Percentiles rank a stretch among this genome's conserved stretches.
Evolutionary conservation across 108 stramenopile genomes (phyloP).

Genomic region (Discostella pseudostelligera): DNA sequence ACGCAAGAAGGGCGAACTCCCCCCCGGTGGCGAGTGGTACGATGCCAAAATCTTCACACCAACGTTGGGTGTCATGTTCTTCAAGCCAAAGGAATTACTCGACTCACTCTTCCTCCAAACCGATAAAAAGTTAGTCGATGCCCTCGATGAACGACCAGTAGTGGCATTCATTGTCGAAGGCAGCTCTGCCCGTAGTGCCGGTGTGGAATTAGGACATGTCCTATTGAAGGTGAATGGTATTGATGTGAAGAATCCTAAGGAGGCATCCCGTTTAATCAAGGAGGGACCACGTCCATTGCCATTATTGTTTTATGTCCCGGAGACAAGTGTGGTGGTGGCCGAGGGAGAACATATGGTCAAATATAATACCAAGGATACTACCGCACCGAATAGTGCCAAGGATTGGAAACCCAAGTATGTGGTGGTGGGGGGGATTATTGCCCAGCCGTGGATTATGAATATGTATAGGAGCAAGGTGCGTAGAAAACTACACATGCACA

Average conservation of each 20-base stretch:
- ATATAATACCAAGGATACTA: conserved; percentile 85
- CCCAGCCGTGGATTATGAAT: conserved; percentile 92
- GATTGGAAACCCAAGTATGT: conserved; percentile 93
- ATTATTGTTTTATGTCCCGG: conserved; percentile 84
- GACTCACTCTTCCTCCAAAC: conserved; percentile 83
- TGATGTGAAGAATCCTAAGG: conserved; percentile 88
- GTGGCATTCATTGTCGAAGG: conserved; percentile 91
- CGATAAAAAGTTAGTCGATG: conserved; percentile 65
- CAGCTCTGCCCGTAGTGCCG: conserved; percentile 72
- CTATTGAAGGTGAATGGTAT: conserved; percentile 86
- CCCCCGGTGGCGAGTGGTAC: conserved; percentile 87
- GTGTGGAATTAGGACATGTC: conserved; percentile 86
- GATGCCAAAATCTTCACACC: conserved; percentile 91
- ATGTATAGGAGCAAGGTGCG: conserved; percentile 92
- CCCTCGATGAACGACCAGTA: conserved; percentile 78
- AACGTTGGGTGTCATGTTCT: conserved; percentile 92
- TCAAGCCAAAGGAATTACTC: conserved; percentile 87
- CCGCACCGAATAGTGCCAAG: conserved; percentile 82
- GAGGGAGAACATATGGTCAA: conserved; percentile 93
- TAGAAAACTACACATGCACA: neutral
- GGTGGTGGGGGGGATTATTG: conserved; percentile 91
- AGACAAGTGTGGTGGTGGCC: conserved; percentile 74
- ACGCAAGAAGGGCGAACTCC: conserved; percentile 63
- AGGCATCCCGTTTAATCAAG: conserved; percentile 86
- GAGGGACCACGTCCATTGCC: conserved; percentile 86